Conservation (phyloP, 2,329 filamentous ascomycete species). For the Tolypocladium sp. region DNA sequence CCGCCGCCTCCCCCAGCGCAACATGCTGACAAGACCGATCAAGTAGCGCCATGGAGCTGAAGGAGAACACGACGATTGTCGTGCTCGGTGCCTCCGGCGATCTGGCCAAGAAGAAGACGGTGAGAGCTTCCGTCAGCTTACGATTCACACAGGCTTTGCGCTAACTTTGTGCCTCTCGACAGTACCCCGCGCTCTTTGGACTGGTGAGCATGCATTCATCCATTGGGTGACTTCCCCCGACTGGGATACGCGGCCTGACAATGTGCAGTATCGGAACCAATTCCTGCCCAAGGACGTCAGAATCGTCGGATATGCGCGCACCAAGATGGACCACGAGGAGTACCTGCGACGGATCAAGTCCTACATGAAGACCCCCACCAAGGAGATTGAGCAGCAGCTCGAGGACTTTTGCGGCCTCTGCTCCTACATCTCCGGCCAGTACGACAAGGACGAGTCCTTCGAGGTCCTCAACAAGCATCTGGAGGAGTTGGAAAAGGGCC, state of each 20-base stretch:
- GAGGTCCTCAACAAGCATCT: slow-evolving; percentile 76
- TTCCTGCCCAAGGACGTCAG: slow-evolving; percentile 95
- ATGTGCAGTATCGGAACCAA: slow-evolving; percentile 82
- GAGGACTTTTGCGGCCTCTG: slow-evolving; percentile 82
- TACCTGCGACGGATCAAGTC: slow-evolving; percentile 91
- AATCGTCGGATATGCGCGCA: slow-evolving; percentile 97
- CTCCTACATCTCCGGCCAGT: slow-evolving; percentile 93
- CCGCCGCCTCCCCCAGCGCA: not conserved
- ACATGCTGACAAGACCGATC: not conserved
- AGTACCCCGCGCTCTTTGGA: slow-evolving; percentile 97
- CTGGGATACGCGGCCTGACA: not conserved
- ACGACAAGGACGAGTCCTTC: slow-evolving; percentile 95
- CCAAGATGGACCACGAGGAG: slow-evolving; percentile 97
- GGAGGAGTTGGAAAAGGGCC: slow-evolving; percentile 72
- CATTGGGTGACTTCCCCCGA: not conserved
- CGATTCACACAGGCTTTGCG: slow-evolving; percentile 6
- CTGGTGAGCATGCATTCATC: slow-evolving; percentile 57
- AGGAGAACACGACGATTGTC: slow-evolving; percentile 95
- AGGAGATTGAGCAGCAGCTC: slow-evolving; percentile 92
- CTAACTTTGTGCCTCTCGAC: slow-evolving; percentile 11
- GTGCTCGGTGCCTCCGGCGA: slow-evolving; percentile 96
- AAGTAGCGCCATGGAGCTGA: slow-evolving; percentile 79
- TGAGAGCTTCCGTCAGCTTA: slow-evolving; percentile 32
- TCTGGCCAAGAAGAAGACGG: slow-evolving; percentile 99
- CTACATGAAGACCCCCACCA: slow-evolving; percentile 97